Base-by-base conservation (phyloP, 108 stramenopile species). In the Skeletonema tropicum region DNA sequence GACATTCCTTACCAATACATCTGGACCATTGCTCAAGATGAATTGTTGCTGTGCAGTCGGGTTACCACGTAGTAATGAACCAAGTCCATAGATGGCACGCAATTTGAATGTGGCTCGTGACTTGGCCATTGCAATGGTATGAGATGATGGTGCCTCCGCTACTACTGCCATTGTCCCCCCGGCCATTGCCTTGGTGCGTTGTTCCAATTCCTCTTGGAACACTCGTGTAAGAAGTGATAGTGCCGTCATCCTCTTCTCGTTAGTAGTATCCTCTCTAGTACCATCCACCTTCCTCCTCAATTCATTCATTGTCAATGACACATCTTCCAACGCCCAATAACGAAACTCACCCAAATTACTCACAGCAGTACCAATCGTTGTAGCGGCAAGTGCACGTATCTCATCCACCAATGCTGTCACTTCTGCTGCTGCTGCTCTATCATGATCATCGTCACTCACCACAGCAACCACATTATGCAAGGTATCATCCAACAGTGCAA, bases 321-420 rank as follows among this genome's bases (percentile, higher is more conserved):
- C 86, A 35, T 65, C 66, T 80, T 97, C 96, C 26, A 95, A 67
- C 9, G 87, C 88, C 90, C 91, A 98, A 2, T 77, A 36, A 42
- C 75, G 85, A 73, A 96, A 97, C 36, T 97, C 95, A 45, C 67
- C 88, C n/a, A 90, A 79, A 68, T 98, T 98, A 73, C 96, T 94
- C 55, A 98, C 94, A 8, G 95, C 88, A 15, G 96, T 97, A 11
- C 98, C 98, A 23, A 98, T 83, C 8, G 78, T 75, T 91, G 91
- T 94, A 3, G 96, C 92, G 15, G 96, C 96, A 48, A 86, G 64
- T 19, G 87, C 77, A 60, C 90, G 93, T 52, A 97, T 76, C 38
- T 66, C 68, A 45, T 85, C 76, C 17, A 79, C 38, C 14, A 83
- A 42, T 26, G 60, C 52, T 58, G 46, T 10, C 9, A 15, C 36